Evolutionary conservation across 2,329 filamentous ascomycete genomes (phyloP).

Genomic region (Sclerotinia borealis): DNA sequence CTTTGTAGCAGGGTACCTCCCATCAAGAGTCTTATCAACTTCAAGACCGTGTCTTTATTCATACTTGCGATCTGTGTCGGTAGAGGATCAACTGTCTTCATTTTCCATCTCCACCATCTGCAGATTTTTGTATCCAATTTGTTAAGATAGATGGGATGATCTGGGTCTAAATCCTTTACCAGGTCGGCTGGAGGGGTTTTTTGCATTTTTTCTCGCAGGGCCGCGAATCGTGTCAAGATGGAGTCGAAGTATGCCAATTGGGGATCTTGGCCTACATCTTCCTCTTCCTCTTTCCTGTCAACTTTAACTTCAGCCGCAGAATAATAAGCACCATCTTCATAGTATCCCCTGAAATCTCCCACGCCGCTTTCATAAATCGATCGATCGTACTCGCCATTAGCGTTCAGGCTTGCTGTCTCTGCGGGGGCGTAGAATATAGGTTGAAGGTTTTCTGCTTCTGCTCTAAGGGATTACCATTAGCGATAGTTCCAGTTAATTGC

Average conservation of each 20-base stretch:
- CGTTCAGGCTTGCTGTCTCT: conserved; percentile 31
- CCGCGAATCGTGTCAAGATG: conserved; percentile 57
- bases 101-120: conserved; percentile 46
- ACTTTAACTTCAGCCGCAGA: conserved; percentile 41
- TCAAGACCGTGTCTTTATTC: conserved; percentile 59
- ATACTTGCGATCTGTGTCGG: conserved; percentile 58
- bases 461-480: conserved; percentile 49
- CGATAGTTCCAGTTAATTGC: conserved; percentile 11
- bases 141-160: conserved; percentile 45
- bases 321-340: conserved; percentile 73
- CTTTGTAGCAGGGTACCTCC: conserved; percentile 52
- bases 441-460: conserved; percentile 69
- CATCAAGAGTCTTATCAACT: conserved; percentile 60
- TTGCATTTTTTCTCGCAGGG: conserved; percentile 58
- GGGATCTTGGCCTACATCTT: conserved; percentile 40
- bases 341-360: conserved; percentile 58
- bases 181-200: conserved; percentile 46
- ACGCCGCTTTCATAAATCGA: conserved; percentile 45
- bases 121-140: conserved; percentile 36
- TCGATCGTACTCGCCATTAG: conserved; percentile 14
- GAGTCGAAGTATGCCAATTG: conserved; percentile 58
- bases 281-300: conserved; percentile 30
- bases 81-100: conserved; percentile 49
- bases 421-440: conserved; percentile 61
- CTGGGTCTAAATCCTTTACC: conserved; percentile 46